phyloP scores from a whole-genome alignment of 768 basidiomycete genomes.

The Russula abietina region DNA sequence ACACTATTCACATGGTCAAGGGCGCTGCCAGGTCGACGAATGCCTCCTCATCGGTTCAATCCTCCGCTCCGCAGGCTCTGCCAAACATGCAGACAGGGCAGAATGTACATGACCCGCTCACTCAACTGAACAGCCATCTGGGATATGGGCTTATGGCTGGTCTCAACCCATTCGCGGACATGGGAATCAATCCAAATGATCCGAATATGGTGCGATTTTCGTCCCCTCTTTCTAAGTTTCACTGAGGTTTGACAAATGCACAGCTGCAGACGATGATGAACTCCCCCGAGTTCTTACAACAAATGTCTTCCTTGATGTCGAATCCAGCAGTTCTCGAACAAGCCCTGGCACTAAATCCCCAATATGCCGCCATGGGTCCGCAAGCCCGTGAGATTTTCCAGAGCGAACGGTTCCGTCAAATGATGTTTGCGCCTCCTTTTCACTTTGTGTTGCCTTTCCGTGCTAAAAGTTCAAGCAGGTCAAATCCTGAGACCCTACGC shows the following conservation, averaged over 20 bases:
- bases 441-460: background rate
- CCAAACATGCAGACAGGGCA: constrained; percentile 91
- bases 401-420: constrained; percentile 64
- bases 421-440: constrained; percentile 47
- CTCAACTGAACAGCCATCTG: constrained; percentile 69
- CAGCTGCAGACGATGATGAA: constrained; percentile 84
- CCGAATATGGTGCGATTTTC: constrained; percentile 78
- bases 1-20: constrained; percentile 94
- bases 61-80: constrained; percentile 48
- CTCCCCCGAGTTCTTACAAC: constrained; percentile 75
- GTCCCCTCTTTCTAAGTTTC: background rate
- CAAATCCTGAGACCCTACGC: constrained; percentile 73
- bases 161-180: constrained; percentile 85
- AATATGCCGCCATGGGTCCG: constrained; percentile 67
- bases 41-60: constrained; percentile 32
- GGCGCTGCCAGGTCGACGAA: constrained; percentile 49
- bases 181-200: constrained; percentile 88
- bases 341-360: constrained; percentile 75
- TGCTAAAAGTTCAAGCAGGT: constrained; percentile 33
- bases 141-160: constrained; percentile 79
- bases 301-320: constrained; percentile 82
- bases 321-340: constrained; percentile 88
- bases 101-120: constrained; percentile 81
- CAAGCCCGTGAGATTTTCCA: constrained; percentile 76
- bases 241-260: background rate